Evolutionary conservation across 1,284 basidiomycete genomes (phyloP).

Genomic region (Apiotrichum akiyoshidainum): DNA sequence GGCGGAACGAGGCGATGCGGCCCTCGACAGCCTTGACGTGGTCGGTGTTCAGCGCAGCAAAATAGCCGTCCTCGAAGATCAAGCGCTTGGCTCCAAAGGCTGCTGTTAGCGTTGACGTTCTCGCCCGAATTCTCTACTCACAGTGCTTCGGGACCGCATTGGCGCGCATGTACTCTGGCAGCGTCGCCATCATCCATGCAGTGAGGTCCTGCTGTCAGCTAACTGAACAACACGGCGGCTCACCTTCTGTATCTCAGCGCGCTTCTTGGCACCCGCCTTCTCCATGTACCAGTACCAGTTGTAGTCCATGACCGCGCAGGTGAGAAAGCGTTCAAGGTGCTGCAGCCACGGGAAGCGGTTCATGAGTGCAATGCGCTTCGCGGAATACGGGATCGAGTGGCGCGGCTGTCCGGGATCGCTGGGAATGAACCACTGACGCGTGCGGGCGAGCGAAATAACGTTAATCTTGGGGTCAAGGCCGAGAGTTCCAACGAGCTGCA

Average conservation of each 20-base stretch:
- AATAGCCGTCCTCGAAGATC: conserved; percentile 34
- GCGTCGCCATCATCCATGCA: conserved; percentile 3
- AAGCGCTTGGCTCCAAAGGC: conserved; percentile 27
- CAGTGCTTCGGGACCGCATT: conserved; percentile 6
- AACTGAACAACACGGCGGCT: too few species aligned
- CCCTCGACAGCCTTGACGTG: conserved; percentile 25
- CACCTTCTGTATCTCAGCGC: conserved; percentile 2
- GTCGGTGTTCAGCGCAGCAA: conserved; percentile 20
- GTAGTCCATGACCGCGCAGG: conserved; percentile 9
- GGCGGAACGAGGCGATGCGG: conserved; percentile 3
- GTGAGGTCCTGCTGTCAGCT: neutral
- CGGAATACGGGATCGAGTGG: conserved; percentile 8
- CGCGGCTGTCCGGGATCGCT: neutral
- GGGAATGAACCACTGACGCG: conserved; percentile 16
- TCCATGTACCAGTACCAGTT: conserved; percentile 9
- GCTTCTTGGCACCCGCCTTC: conserved; percentile 5
- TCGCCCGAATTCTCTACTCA: too few species aligned
- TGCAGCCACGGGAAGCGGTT: conserved; percentile 2
- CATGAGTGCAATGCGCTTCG: neutral
- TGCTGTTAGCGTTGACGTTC: too few species aligned
- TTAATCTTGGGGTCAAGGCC: conserved; percentile 12
- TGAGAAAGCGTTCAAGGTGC: neutral
- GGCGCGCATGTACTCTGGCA: conserved; percentile 4
- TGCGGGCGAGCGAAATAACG: conserved; percentile 6
- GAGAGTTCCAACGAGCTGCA: conserved; percentile 18